Conservation (phyloP, 257 asterid species). For the Solanum bulbocastanum region DNA sequence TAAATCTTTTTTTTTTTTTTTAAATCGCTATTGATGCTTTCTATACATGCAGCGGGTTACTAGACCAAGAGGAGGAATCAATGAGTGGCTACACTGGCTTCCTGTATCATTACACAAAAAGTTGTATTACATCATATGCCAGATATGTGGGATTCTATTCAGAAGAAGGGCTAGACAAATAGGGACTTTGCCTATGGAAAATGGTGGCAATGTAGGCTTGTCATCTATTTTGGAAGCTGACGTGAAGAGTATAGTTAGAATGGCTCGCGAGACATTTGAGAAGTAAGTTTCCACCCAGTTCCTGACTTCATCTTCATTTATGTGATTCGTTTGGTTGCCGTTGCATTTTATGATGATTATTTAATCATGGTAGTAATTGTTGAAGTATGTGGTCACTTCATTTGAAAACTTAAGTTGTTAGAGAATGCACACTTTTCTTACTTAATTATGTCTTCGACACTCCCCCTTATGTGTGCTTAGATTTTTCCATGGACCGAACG, state of each 20-base stretch:
- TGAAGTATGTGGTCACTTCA: not conserved
- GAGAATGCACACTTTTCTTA: not conserved
- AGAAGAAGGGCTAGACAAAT: conserved; percentile 35
- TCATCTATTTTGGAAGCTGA: conserved; percentile 84
- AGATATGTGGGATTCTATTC: conserved; percentile 37
- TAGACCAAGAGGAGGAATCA: conserved; percentile 92
- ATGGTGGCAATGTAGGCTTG: conserved; percentile 55
- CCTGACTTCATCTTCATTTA: not conserved
- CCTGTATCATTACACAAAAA: conserved; percentile 84
- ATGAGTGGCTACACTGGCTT: conserved; percentile 90
- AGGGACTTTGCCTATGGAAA: conserved; percentile 26
- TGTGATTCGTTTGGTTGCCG: not conserved
- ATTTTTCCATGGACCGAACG: not conserved
- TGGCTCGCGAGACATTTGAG: conserved; percentile 80
- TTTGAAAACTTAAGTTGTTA: not conserved
- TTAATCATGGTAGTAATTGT: not conserved
- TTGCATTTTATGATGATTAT: not conserved
- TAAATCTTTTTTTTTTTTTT: not conserved
- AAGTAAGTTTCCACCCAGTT: conserved; percentile 37
- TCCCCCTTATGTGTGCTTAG: not conserved
- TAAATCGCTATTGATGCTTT: not conserved
- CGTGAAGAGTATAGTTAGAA: conserved; percentile 58
- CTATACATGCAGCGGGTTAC: conserved; percentile 64
- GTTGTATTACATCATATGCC: conserved; percentile 52
- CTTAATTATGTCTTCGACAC: not conserved